phyloP scores from a whole-genome alignment of 345 rosid genomes.

The Alliaria petiolata region DNA sequence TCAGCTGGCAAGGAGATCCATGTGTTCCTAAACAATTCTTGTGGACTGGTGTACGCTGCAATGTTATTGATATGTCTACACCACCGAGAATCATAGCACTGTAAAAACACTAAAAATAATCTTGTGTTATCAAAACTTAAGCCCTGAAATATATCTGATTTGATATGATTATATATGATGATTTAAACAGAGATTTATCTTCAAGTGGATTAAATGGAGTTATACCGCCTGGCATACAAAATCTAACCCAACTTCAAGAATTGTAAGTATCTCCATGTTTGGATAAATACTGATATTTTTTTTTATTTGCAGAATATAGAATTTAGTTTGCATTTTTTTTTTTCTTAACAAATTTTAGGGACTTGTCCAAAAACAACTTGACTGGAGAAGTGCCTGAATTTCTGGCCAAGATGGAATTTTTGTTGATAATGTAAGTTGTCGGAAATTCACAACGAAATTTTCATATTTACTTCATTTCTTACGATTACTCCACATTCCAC shows the following conservation, averaged over 20 bases:
- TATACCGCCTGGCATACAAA: neutral
- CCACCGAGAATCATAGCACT: constrained; percentile 28
- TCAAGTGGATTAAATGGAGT: too few relatives aligned
- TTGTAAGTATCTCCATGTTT: too few relatives aligned
- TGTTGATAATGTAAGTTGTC: neutral
- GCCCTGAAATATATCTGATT: neutral
- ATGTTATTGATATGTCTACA: neutral
- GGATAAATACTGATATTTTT: too few relatives aligned
- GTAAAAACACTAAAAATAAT: neutral
- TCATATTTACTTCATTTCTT: too few relatives aligned
- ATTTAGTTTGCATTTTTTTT: too few relatives aligned
- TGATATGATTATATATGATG: too few relatives aligned
- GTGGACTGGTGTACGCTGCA: too few relatives aligned
- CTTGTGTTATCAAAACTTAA: neutral
- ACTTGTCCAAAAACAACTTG: neutral
- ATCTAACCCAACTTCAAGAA: neutral
- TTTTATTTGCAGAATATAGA: too few relatives aligned
- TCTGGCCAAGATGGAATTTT: neutral
- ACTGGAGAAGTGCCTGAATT: neutral
- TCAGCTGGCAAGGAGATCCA: constrained; percentile 49
- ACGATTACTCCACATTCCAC: too few relatives aligned
- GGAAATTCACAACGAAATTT: too few relatives aligned
- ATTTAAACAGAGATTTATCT: too few relatives aligned
- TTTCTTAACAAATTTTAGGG: neutral
- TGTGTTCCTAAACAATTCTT: constrained; percentile 7